Evolutionary conservation across 1,284 basidiomycete species (phyloP).

Genomic region (Wolfiporia cocos): DNA sequence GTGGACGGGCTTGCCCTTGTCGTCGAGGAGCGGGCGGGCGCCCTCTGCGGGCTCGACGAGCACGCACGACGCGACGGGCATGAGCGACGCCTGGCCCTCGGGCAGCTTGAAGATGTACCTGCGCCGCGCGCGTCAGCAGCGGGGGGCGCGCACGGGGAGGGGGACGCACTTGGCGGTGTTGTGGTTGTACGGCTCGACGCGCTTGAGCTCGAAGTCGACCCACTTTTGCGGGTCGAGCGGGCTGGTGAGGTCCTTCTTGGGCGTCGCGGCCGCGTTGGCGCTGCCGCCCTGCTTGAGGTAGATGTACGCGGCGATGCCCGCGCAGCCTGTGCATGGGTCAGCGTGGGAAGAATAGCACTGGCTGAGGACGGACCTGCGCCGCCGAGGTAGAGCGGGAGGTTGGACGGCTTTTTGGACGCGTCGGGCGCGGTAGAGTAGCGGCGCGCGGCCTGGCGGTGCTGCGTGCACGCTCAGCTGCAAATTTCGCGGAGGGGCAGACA

Average conservation of each 20-base stretch:
- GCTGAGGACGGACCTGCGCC: conserved; percentile 27
- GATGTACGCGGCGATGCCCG: conserved; percentile 45
- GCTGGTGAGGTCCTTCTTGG: conserved; percentile 44
- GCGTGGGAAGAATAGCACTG: too few relatives aligned
- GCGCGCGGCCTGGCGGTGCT: conserved; percentile 18
- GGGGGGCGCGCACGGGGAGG: background rate
- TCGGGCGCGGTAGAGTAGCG: conserved; percentile 39
- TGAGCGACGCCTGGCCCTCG: conserved; percentile 71
- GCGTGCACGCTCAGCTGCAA: too few relatives aligned
- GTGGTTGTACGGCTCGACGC: conserved; percentile 78
- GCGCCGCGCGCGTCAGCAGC: background rate
- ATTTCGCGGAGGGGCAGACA: too few relatives aligned
- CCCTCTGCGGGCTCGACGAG: conserved; percentile 52
- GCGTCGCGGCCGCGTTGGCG: conserved; percentile 17
- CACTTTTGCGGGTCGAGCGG: conserved; percentile 72
- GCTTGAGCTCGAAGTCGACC: conserved; percentile 77
- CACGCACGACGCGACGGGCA: conserved; percentile 72
- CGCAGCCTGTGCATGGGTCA: conserved; percentile 28
- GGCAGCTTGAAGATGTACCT: conserved; percentile 87
- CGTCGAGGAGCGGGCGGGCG: conserved; percentile 53
- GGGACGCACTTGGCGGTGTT: conserved; percentile 42
- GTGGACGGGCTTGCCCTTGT: conserved; percentile 86
- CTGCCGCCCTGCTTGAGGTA: conserved; percentile 33
- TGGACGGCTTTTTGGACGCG: conserved; percentile 38
- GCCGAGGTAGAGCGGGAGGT: conserved; percentile 42